These are phyloP conservation scores for Phytomonas sp. DNA, from an alignment of 208 protist genomes.

Conservation along the genomic window DNA sequence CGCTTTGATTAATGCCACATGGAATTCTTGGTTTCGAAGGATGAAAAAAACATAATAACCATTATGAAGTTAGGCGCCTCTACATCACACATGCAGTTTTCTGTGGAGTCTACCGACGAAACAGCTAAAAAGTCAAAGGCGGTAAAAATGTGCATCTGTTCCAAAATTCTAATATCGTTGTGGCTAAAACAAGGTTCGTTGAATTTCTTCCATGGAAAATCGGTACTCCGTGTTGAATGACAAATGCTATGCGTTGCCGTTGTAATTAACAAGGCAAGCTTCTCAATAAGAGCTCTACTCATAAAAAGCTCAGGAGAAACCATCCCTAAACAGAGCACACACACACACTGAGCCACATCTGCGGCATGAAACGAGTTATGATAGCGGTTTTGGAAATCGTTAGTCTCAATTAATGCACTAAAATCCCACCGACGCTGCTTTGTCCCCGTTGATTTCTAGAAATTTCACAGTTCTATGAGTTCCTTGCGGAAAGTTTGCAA, in stretches of 20 bases:
- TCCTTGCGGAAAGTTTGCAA: not conserved
- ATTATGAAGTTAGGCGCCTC: conserved; percentile 63
- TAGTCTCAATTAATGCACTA: conserved; percentile 40
- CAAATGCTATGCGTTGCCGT: conserved; percentile 63
- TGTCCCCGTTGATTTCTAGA: conserved; percentile 9
- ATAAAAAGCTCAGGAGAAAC: conserved; percentile 23
- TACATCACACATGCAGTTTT: conserved; percentile 21
- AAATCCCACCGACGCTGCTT: conserved; percentile 33
- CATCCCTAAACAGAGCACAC: conserved; percentile 36
- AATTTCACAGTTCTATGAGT: not conserved
- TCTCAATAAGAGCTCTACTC: conserved; percentile 49
- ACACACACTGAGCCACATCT: conserved; percentile 58
- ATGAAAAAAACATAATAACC: no score
- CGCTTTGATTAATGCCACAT: not conserved
- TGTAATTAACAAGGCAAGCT: conserved; percentile 50
- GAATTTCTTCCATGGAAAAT: conserved; percentile 39
- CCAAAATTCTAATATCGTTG: conserved; percentile 41
- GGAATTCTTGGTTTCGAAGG: not conserved
- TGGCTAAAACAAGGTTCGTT: conserved; percentile 52
- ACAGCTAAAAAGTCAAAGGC: conserved; percentile 47
- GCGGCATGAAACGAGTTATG: conserved; percentile 73
- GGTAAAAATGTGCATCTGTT: conserved; percentile 71
- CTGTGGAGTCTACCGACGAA: conserved; percentile 50
- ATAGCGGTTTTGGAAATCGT: conserved; percentile 70
- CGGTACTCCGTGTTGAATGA: conserved; percentile 55